Evolutionary conservation across 441 rosid species (phyloP).

Genomic region (Populus hybrid): DNA sequence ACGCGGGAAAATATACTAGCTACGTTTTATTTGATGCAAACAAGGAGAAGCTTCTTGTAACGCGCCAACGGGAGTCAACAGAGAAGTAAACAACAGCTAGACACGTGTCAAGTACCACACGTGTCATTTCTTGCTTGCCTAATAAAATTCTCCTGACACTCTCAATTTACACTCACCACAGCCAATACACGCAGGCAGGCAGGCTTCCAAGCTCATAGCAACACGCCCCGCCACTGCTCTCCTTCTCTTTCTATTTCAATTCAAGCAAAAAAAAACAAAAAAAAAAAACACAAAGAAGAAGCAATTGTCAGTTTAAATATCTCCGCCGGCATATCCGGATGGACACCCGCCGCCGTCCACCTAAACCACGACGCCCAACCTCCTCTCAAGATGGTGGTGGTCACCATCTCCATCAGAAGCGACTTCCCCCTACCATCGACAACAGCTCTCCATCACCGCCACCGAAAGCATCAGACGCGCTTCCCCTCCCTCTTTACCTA

Average conservation of each 20-base stretch:
- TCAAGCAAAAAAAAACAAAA: not conserved
- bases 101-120: not conserved
- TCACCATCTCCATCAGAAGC: conserved; percentile 20
- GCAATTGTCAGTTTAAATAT: not conserved
- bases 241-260: not conserved
- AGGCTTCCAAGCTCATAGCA: not conserved
- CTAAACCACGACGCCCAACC: conserved; percentile 10
- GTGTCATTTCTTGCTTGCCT: not conserved
- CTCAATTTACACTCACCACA: not conserved
- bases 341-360: conserved; percentile 35
- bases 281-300: not conserved
- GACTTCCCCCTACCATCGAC: conserved; percentile 3
- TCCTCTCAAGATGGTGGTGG: not conserved
- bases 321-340: conserved; percentile 12
- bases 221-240: not conserved
- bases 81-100: not conserved
- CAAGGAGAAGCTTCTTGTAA: not conserved
- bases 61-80: not conserved
- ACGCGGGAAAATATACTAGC: too few relatives aligned
- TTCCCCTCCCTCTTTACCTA: conserved; percentile 66
- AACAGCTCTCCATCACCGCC: conserved; percentile 18
- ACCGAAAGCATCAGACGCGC: conserved; percentile 75
- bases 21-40: not conserved
- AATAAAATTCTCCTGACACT: not conserved
- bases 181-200: not conserved